Evolutionary conservation across 1,284 basidiomycete species (phyloP).

Genomic region (Bothia castanella): DNA sequence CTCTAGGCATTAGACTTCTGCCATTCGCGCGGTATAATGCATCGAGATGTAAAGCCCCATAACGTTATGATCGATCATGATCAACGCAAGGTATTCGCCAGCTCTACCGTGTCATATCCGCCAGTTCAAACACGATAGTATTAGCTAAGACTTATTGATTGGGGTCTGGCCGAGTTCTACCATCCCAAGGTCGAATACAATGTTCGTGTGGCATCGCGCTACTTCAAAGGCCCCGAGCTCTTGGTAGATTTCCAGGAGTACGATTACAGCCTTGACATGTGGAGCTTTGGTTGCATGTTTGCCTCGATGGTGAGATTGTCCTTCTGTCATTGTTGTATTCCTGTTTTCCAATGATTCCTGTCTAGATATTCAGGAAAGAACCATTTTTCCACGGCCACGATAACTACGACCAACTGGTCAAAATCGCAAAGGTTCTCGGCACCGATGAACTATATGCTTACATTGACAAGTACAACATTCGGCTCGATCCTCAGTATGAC

Average conservation of each 20-base stretch:
- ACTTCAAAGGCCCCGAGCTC: slow-evolving; percentile 98
- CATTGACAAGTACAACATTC: slow-evolving; percentile 92
- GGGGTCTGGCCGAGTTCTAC: slow-evolving; percentile 99
- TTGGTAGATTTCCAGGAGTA: slow-evolving; percentile 98
- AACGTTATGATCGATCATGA: slow-evolving; percentile 99
- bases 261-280: slow-evolving; percentile 96
- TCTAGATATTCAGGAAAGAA: slow-evolving; percentile 96
- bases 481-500: slow-evolving; percentile 86
- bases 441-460: slow-evolving; percentile 93
- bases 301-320: slow-evolving; percentile 81
- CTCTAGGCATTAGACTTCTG: slow-evolving; percentile 91
- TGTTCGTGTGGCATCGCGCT: slow-evolving; percentile 94
- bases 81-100: slow-evolving; percentile 72
- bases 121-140: slow-evolving; percentile 13
- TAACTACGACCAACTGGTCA: slow-evolving; percentile 98
- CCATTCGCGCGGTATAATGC: slow-evolving; percentile 99
- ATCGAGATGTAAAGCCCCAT: slow-evolving; percentile 98
- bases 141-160: slow-evolving; percentile 93
- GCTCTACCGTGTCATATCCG: neutral
- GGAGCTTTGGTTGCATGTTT: slow-evolving; percentile 99
- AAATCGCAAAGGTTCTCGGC: slow-evolving; percentile 96
- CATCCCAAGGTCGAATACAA: slow-evolving; percentile 98
- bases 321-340: neutral
- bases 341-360: slow-evolving; percentile 7
- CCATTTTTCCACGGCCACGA: slow-evolving; percentile 99